Base-by-base conservation (phyloP, 2,329 filamentous ascomycete species). In the Laburnicola sp. region DNA sequence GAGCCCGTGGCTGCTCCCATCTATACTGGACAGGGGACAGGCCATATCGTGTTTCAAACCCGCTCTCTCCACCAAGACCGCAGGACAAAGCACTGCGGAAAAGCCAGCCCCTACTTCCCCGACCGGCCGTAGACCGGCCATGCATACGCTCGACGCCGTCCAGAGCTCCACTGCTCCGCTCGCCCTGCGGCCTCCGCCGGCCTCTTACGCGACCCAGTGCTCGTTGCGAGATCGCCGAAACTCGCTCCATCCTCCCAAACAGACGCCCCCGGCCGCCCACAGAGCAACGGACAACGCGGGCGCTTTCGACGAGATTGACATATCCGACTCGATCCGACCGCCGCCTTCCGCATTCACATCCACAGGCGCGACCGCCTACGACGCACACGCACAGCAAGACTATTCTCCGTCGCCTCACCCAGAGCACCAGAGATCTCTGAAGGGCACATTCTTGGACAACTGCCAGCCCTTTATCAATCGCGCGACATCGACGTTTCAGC, bases 361-460 rank as follows among this genome's bases (percentile, higher is more conserved):
- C 10, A 48, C 59, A 16, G 40, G 60, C 27, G 52, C 59, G 9
- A 71, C 66, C 41, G 64, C 69, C 54, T 73, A 72, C 54, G 63
- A 71, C 54, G 66, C 69, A 25, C 67, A 72, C 52, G 48, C 49
- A 44, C 50, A 61, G 38, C 61, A 71, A 11, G 53, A 65, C 48
- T 66, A 65, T 53, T 51, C 57, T 9, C 44, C 59, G 6, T 39
- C 62, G 28, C 42, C 56, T 41, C 59, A 53, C 25, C 58, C 48
- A 46, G 60, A 54, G 47, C 71, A 72, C 56, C 65, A 71, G 51
- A 62, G 69, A 11, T 67, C 66, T 1, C 43, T 73, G 51, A 74
- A 71, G 6, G 66, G 65, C 48, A 69, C 70, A 0, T 63, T 74
- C 45, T 61, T 74, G 48, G 65, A 72, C 62, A 73, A 72, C 56